These are phyloP conservation scores for Gnomoniopsis smithogilvyi DNA, from an alignment of 2,329 filamentous ascomycete species.

Conservation along the genomic window DNA sequence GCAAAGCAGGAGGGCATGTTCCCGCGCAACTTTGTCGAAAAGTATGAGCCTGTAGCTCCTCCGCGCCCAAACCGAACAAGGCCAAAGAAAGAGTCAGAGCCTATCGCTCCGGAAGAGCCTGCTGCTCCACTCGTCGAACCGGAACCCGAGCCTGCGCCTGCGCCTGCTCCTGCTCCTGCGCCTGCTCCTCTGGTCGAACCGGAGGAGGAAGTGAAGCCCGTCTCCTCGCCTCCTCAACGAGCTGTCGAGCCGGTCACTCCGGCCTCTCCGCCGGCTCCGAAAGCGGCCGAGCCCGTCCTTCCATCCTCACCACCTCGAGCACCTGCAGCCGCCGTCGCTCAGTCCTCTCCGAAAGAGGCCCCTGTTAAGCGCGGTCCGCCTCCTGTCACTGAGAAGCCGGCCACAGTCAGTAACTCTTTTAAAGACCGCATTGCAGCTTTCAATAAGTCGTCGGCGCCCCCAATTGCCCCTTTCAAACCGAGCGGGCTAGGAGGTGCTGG, in stretches of 20 bases:
- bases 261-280: constrained; percentile 33
- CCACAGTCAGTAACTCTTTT: constrained; percentile 65
- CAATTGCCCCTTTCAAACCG: constrained; percentile 87
- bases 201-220: constrained; percentile 33
- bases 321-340: constrained; percentile 2
- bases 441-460: constrained; percentile 83
- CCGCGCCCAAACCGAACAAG: constrained; percentile 77
- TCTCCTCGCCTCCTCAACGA: constrained; percentile 27
- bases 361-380: constrained; percentile 53
- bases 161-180: constrained; percentile 23
- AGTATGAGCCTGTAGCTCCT: constrained; percentile 86
- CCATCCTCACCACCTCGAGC: constrained; percentile 32
- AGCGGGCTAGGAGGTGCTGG: constrained; percentile 49
- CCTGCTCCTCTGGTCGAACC: constrained; percentile 32
- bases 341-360: constrained; percentile 32
- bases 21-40: constrained; percentile 95
- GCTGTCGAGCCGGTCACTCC: constrained; percentile 26
- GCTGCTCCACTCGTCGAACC: constrained; percentile 20
- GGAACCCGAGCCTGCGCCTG: constrained; percentile 22
- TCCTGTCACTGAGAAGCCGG: constrained; percentile 71
- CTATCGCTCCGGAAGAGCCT: constrained; percentile 21
- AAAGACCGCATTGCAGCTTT: constrained; percentile 96
- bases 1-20: constrained; percentile 81
- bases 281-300: constrained; percentile 32
- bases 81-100: constrained; percentile 56